Evolutionary conservation across 257 asterid genomes (phyloP), one percentile per base, ranked within the genome.

Genomic region (Ajuga chamaepitys): DNA sequence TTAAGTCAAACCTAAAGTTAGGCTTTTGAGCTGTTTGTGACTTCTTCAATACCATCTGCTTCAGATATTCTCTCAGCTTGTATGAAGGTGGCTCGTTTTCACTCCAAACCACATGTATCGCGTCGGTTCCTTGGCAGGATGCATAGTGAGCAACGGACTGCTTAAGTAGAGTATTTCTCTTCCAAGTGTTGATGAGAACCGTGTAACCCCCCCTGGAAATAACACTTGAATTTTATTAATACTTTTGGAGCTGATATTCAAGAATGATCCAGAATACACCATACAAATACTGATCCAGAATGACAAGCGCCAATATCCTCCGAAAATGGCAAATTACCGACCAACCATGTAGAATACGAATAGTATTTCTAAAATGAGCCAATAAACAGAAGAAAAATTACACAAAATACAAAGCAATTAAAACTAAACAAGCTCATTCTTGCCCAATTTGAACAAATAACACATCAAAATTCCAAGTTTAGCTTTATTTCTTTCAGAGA

Each of bases 131-230:
- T 13, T 70, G 42, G 63, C 92, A 85, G 4, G 88, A 85, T 18
- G 92, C 86, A 59, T 85, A 85, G 71, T 85, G 88, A 16, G 88
- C 83, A 72, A 85, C 83, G 34, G 92, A 80, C 42, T 85, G 87
- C 74, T 82, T 85, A 58, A 85, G 92, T 45, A 76, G 69, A 64
- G 83, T 54, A 68, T 80, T 76, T 56, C 83, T 80, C 78, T 85
- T 82, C 92, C 88, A 78, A 9, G 92, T 80, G 68, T 85, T 82
- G 64, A 85, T 85, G 17, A 85, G 85, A 58, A 85, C 77, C 0
- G 92, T 82, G 76, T 82, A 85, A 4, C 92, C 82, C n/a, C 80
- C 82, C 82, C 92, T 85, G 66, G 55, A 55, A 18, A 71, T 17
- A 35, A 62, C 42, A 41, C 35, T n/a, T 25, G 45, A 42, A 41